phyloP scores from a whole-genome alignment of 495 filamentous ascomycete species.

The Penicillium coprophilum region DNA sequence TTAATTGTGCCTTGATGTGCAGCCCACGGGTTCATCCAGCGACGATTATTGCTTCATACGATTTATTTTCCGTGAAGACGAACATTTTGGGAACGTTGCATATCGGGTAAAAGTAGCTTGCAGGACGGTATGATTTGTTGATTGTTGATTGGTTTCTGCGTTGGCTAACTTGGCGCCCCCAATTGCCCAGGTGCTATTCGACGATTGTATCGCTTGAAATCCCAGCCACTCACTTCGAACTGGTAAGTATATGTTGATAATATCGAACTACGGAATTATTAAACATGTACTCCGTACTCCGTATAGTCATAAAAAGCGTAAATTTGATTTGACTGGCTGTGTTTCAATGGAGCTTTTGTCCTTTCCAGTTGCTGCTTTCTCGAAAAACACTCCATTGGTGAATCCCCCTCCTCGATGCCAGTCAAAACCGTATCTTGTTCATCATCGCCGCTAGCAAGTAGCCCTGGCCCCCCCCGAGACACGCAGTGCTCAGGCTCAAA shows the following conservation, averaged over 20 bases:
- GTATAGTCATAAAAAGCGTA: slow-evolving; percentile 1
- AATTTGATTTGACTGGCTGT: slow-evolving; percentile 4
- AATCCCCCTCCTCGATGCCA: background rate
- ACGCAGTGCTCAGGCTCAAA: background rate
- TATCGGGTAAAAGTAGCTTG: background rate
- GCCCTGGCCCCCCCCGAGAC: background rate
- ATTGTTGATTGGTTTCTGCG: background rate
- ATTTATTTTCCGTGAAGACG: background rate
- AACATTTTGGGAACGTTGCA: slow-evolving; percentile 7
- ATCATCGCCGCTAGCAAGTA: background rate
- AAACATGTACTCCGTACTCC: background rate
- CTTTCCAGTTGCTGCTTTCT: background rate
- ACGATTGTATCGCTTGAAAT: slow-evolving; percentile 5
- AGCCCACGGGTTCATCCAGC: background rate
- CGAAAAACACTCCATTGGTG: background rate
- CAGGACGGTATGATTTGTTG: background rate
- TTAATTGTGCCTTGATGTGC: background rate
- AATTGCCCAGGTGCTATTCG: background rate
- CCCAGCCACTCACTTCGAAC: background rate
- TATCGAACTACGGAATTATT: background rate
- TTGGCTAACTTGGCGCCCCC: background rate
- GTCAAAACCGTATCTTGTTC: background rate
- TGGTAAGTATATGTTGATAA: no score
- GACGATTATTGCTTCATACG: background rate
- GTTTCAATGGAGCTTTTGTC: background rate